Conservation (phyloP, 2,329 filamentous ascomycete species). For the Penicillium sp. region DNA sequence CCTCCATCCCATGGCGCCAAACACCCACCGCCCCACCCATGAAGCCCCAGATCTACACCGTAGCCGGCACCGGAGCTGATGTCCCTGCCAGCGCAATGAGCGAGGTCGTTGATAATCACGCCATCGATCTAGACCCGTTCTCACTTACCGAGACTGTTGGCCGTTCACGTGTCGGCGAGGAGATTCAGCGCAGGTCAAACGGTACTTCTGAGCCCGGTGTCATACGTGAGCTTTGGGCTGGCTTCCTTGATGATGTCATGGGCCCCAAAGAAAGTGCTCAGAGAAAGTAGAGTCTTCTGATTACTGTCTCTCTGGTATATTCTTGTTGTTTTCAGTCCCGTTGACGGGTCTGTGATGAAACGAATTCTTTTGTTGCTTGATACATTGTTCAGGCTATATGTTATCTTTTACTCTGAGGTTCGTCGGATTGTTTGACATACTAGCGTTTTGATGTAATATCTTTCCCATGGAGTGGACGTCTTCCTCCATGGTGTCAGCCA, state of each 20-base stretch:
- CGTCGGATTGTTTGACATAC: slow-evolving; percentile 6
- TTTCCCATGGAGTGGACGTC: slow-evolving; percentile 3
- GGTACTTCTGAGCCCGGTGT: slow-evolving; percentile 29
- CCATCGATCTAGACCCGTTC: slow-evolving; percentile 56
- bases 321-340: slow-evolving; percentile 2
- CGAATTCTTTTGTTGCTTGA: background rate
- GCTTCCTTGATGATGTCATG: slow-evolving; percentile 39
- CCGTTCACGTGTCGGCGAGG: slow-evolving; percentile 38
- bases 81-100: slow-evolving; percentile 55
- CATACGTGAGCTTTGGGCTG: slow-evolving; percentile 36
- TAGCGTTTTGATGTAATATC: slow-evolving; percentile 24
- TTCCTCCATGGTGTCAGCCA: slow-evolving; percentile 3
- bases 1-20: slow-evolving; percentile 29
- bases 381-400: background rate
- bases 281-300: slow-evolving; percentile 16
- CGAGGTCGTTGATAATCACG: slow-evolving; percentile 57
- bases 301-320: background rate
- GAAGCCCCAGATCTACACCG: slow-evolving; percentile 57
- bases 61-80: slow-evolving; percentile 43
- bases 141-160: slow-evolving; percentile 53
- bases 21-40: slow-evolving; percentile 39
- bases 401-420: slow-evolving; percentile 1
- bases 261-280: slow-evolving; percentile 30
- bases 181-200: slow-evolving; percentile 37
- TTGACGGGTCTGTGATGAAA: slow-evolving; percentile 13